A percentile compares a stretch with the other conserved stretches of the same genome.
Evolutionary conservation across 2,329 filamentous ascomycete species (phyloP).

Genomic region (Cercospora brassicicola): DNA sequence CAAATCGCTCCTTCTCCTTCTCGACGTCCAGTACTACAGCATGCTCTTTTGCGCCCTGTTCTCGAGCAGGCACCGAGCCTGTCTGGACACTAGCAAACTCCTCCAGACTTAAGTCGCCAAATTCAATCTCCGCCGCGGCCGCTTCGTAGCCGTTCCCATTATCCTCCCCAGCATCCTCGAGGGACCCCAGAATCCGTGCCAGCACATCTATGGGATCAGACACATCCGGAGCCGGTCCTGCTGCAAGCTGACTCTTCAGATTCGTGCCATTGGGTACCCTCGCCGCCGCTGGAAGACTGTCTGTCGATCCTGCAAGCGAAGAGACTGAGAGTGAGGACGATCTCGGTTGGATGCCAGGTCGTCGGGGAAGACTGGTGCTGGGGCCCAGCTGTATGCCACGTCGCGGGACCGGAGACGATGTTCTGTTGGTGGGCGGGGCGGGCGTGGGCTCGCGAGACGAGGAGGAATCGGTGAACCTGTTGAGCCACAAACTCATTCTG

Average conservation of each 20-base stretch:
- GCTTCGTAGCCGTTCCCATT: slow-evolving; percentile 43
- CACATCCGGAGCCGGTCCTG: slow-evolving; percentile 55
- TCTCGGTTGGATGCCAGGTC: slow-evolving; percentile 67
- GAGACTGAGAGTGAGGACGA: slow-evolving; percentile 77
- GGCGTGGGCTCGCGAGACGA: slow-evolving; percentile 59
- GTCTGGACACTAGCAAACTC: slow-evolving; percentile 59
- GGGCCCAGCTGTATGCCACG: slow-evolving; percentile 69
- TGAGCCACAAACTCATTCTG: slow-evolving; percentile 73
- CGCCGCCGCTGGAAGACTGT: slow-evolving; percentile 68
- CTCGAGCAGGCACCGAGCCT: slow-evolving; percentile 32
- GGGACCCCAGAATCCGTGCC: slow-evolving; percentile 56
- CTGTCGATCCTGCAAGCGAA: slow-evolving; percentile 70
- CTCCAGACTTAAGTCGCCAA: slow-evolving; percentile 72
- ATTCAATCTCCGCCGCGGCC: slow-evolving; percentile 70
- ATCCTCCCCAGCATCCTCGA: slow-evolving; percentile 26
- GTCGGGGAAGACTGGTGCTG: slow-evolving; percentile 62
- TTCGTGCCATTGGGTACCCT: slow-evolving; percentile 67
- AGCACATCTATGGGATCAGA: slow-evolving; percentile 72
- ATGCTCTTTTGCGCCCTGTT: slow-evolving; percentile 18
- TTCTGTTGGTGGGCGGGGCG: slow-evolving; percentile 63
- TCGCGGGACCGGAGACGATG: slow-evolving; percentile 70
- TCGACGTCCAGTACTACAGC: slow-evolving; percentile 58
- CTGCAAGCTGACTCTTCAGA: slow-evolving; percentile 59
- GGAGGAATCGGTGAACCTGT: slow-evolving; percentile 62
- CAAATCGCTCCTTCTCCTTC: slow-evolving; percentile 77